phyloP scores from a whole-genome alignment of 192 early-diverging fungal species.

The Irineochytrium annulatum region DNA sequence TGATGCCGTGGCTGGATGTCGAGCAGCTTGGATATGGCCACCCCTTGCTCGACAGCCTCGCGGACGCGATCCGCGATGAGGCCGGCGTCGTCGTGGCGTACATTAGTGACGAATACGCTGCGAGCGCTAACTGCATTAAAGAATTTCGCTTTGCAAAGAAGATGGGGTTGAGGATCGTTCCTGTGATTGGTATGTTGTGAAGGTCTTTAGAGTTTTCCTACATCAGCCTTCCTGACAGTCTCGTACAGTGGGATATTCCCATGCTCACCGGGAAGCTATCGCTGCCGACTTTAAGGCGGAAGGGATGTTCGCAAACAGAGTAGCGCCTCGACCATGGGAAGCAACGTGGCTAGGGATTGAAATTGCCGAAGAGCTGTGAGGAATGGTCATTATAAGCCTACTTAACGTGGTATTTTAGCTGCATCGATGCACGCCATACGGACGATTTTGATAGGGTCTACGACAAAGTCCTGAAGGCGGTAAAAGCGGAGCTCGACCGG shows the following conservation, averaged over 20 bases:
- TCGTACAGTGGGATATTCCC: no score
- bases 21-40: neutral
- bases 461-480: neutral
- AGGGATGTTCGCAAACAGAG: neutral
- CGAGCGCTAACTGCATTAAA: slow-evolving; percentile 1
- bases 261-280: no score
- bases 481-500: neutral
- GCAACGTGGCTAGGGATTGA: slow-evolving; percentile 1
- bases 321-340: neutral
- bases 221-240: no score
- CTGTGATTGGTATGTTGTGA: slow-evolving; percentile 4
- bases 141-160: slow-evolving; percentile 2
- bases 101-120: neutral
- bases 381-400: no score
- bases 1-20: slow-evolving; percentile 7
- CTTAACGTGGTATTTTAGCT: no score
- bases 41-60: neutral
- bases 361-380: neutral
- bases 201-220: no score
- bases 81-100: neutral
- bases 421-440: neutral
- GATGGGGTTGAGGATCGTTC: slow-evolving; percentile 1
- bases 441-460: neutral
- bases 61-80: neutral
- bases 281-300: no score